Percentiles rank a stretch among this genome's conserved stretches.
Evolutionary conservation across 2,329 filamentous ascomycete species (phyloP).

Genomic region (Xylariales sp.): DNA sequence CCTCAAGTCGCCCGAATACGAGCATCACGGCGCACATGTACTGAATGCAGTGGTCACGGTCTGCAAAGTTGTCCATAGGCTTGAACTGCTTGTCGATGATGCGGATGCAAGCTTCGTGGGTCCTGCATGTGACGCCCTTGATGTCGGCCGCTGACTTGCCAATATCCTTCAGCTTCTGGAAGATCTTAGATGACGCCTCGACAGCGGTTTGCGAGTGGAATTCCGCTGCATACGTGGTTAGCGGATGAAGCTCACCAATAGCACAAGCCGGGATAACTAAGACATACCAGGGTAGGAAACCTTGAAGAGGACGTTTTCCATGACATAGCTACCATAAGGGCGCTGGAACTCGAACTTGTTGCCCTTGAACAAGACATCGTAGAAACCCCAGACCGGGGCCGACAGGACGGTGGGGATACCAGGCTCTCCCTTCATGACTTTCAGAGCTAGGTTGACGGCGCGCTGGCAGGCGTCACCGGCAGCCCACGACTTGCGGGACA

Average conservation of each 20-base stretch:
- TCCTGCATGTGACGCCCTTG: constrained; percentile 91
- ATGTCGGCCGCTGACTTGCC: constrained; percentile 96
- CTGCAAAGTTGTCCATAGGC: constrained; percentile 99
- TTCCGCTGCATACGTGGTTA: constrained; percentile 68
- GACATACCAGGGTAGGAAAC: constrained; percentile 89
- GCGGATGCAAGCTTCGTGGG: constrained; percentile 96
- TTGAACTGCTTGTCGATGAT: constrained; percentile 99
- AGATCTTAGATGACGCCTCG: constrained; percentile 90
- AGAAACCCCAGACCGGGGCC: constrained; percentile 96
- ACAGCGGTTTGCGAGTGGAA: constrained; percentile 99
- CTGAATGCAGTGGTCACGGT: constrained; percentile 99
- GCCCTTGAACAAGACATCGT: constrained; percentile 97
- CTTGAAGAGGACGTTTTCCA: constrained; percentile 99
- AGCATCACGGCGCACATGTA: constrained; percentile 99
- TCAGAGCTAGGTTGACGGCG: constrained; percentile 89
- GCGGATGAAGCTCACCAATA: background rate
- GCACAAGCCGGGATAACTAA: constrained; percentile 44
- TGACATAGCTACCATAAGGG: constrained; percentile 96
- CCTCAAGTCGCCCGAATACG: constrained; percentile 91
- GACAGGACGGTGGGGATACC: constrained; percentile 93
- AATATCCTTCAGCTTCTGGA: constrained; percentile 81
- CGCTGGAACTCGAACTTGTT: constrained; percentile 97
- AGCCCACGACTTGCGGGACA: constrained; percentile 99
- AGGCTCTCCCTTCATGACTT: constrained; percentile 90
- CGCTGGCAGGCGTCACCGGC: constrained; percentile 97